phyloP scores from a whole-genome alignment of 2,329 filamentous ascomycete species.

The Penicillium sp. region DNA sequence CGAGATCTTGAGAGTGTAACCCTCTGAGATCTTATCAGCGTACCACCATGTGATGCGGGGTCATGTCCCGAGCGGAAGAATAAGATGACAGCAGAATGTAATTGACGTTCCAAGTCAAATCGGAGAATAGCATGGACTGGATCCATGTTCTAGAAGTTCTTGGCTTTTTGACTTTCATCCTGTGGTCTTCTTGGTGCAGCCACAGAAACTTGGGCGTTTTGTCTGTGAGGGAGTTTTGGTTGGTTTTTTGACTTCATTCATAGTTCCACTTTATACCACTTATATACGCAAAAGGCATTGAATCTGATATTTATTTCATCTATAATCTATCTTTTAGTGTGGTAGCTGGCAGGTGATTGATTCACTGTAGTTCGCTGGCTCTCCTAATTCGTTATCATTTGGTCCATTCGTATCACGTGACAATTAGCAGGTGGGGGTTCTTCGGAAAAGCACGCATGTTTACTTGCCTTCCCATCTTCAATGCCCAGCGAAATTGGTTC shows the following conservation, averaged over 20 bases:
- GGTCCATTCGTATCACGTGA: no score
- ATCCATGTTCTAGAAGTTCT: neutral
- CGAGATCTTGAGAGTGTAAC: slow-evolving; percentile 70
- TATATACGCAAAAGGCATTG: slow-evolving; percentile 12
- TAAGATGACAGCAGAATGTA: neutral
- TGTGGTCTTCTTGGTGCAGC: neutral
- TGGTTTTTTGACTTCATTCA: neutral
- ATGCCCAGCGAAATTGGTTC: no score
- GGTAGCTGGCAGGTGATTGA: no score
- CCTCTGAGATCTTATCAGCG: slow-evolving; percentile 28
- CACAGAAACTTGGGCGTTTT: slow-evolving; percentile 5
- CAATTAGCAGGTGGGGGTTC: no score
- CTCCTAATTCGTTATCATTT: no score
- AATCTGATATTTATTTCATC: neutral
- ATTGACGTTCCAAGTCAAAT: neutral
- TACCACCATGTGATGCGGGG: slow-evolving; percentile 5
- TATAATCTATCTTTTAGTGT: neutral
- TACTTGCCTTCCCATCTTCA: no score
- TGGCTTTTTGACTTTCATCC: neutral
- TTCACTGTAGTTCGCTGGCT: no score
- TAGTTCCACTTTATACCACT: slow-evolving; percentile 18
- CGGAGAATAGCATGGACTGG: neutral
- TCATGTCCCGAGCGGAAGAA: neutral
- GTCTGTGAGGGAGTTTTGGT: slow-evolving; percentile 11
- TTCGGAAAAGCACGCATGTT: no score